Evolutionary conservation across 768 basidiomycete genomes (phyloP).

Genomic region (Rhodotorula babjevae): DNA sequence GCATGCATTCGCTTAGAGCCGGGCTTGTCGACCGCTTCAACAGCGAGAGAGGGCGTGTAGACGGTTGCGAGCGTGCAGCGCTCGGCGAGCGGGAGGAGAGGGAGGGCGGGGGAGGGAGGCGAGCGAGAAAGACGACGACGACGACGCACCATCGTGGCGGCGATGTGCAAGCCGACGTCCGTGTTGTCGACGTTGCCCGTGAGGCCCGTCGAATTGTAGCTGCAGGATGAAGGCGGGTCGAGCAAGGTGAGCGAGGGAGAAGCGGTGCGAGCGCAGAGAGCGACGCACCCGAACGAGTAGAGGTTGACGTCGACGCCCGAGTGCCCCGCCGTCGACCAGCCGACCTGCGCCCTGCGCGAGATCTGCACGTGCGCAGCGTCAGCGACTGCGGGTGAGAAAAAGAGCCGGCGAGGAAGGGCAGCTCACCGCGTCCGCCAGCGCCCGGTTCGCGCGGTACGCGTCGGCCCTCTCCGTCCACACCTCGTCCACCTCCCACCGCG

Average conservation of each 20-base stretch:
- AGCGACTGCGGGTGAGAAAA: no score
- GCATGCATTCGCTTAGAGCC: not conserved
- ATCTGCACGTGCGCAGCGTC: slow-evolving; percentile 6
- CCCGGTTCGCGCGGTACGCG: slow-evolving; percentile 25
- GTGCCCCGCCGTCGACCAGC: slow-evolving; percentile 43
- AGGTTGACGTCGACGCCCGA: slow-evolving; percentile 42
- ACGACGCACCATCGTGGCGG: slow-evolving; percentile 27
- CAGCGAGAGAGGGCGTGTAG: no score
- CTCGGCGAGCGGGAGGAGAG: no score
- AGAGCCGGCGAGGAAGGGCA: no score
- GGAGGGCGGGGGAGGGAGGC: not conserved
- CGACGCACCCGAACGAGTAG: slow-evolving; percentile 33
- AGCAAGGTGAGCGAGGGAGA: not conserved
- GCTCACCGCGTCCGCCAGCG: slow-evolving; percentile 36
- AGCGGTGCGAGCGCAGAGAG: not conserved
- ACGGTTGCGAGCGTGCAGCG: no score
- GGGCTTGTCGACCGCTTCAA: no score
- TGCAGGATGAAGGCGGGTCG: slow-evolving; percentile 20
- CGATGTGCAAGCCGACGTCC: slow-evolving; percentile 41
- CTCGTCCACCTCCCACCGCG: slow-evolving; percentile 32
- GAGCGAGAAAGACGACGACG: no score
- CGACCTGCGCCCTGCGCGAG: slow-evolving; percentile 42
- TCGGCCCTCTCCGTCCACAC: slow-evolving; percentile 14
- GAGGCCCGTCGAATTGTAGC: slow-evolving; percentile 28
- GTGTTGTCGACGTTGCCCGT: slow-evolving; percentile 42